These are phyloP conservation scores for Scheffersomyces illinoinensis DNA, from an alignment of 1,139 yeast genomes.

Conservation along the genomic window DNA sequence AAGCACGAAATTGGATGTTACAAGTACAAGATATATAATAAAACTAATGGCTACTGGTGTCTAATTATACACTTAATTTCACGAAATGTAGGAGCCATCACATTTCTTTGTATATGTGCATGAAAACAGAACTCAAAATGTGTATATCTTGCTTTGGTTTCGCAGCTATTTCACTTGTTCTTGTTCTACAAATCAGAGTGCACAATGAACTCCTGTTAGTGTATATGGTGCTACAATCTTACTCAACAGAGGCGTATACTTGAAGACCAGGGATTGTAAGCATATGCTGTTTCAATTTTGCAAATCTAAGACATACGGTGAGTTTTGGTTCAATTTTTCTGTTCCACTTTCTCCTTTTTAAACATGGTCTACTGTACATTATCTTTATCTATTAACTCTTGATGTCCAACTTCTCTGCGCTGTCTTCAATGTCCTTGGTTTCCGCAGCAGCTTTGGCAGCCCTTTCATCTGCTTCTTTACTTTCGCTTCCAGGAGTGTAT, in stretches of 20 bases:
- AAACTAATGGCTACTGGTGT: background rate
- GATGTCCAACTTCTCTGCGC: constrained; percentile 15
- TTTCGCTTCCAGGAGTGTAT: constrained; percentile 50
- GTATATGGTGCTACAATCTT: too few species aligned
- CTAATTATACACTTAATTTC: background rate
- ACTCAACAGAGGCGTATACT: too few species aligned
- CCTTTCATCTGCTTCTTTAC: constrained; percentile 45
- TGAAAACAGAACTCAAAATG: background rate
- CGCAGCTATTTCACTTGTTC: background rate
- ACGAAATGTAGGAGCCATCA: background rate
- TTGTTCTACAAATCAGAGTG: background rate
- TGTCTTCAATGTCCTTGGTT: constrained; percentile 3
- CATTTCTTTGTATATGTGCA: background rate
- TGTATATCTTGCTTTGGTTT: background rate
- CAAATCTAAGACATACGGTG: too few species aligned
- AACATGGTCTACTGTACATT: background rate
- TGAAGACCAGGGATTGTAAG: too few species aligned
- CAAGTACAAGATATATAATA: too few species aligned
- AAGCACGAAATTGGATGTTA: background rate
- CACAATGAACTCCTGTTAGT: background rate
- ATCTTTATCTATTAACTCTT: background rate
- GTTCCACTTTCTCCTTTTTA: background rate
- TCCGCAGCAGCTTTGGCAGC: constrained; percentile 30
- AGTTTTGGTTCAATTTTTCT: background rate
- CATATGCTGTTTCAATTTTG: too few species aligned